Evolutionary conservation across 2,329 filamentous ascomycete species (phyloP).

Genomic region (Nakataea oryzae): DNA sequence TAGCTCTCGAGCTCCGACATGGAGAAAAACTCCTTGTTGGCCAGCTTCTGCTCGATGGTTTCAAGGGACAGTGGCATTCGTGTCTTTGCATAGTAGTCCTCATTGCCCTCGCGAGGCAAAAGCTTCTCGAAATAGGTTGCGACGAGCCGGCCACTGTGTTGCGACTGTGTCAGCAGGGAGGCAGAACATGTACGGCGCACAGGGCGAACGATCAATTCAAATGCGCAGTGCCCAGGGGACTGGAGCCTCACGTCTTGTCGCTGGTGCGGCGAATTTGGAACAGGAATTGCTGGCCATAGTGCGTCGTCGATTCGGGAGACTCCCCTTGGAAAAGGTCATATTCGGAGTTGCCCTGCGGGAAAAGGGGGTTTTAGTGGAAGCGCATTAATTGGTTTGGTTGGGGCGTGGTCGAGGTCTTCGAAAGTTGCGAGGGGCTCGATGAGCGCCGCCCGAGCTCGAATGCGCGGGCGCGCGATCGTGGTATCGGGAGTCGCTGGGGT

Average conservation of each 20-base stretch:
- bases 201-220: background rate
- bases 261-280: conserved; percentile 65
- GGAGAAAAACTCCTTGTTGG: conserved; percentile 54
- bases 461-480: background rate
- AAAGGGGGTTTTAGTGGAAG: background rate
- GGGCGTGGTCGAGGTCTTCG: background rate
- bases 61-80: conserved; percentile 70
- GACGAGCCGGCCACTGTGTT: conserved; percentile 57
- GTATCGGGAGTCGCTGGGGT: background rate
- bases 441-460: background rate
- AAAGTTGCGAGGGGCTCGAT: background rate
- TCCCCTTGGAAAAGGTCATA: conserved; percentile 47
- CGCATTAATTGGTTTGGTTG: background rate
- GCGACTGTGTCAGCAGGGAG: background rate
- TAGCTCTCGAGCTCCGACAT: conserved; percentile 73
- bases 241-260: conserved; percentile 63
- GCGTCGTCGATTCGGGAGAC: conserved; percentile 56
- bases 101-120: conserved; percentile 50
- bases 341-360: conserved; percentile 16
- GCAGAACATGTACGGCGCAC: conserved; percentile 6
- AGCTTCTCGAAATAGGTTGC: conserved; percentile 67
- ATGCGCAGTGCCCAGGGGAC: background rate
- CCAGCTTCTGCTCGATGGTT: conserved; percentile 66
- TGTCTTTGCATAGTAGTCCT: conserved; percentile 69
- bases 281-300: conserved; percentile 62